A percentile compares a stretch with the other conserved stretches of the same genome.
phyloP scores from a whole-genome alignment of 345 rosid species.

The Linum trigynum region DNA sequence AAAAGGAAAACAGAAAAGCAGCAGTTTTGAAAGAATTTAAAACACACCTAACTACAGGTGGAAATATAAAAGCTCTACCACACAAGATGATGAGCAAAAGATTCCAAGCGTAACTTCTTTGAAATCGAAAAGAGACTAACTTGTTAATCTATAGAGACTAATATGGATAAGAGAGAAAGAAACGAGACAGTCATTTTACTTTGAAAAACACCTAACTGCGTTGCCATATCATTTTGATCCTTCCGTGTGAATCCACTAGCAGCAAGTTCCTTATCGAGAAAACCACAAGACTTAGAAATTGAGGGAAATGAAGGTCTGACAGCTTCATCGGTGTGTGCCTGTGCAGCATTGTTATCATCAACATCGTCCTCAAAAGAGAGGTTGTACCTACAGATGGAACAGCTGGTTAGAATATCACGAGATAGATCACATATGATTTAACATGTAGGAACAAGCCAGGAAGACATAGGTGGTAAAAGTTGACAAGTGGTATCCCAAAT shows the following conservation, averaged over 20 bases:
- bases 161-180: neutral
- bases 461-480: too few species aligned
- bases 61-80: neutral
- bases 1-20: too few species aligned
- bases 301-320: conserved; percentile 62
- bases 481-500: too few species aligned
- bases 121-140: neutral
- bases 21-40: too few species aligned
- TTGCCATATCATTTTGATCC: conserved; percentile 73
- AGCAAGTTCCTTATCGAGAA: conserved; percentile 74
- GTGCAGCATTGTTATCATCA: conserved; percentile 33
- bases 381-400: conserved; percentile 38
- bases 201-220: conserved; percentile 9
- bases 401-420: neutral
- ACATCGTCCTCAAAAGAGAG: conserved; percentile 42
- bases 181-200: neutral
- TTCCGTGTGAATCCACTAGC: conserved; percentile 87
- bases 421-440: neutral
- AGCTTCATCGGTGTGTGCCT: conserved; percentile 37
- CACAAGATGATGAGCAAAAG: neutral
- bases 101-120: neutral
- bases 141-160: neutral
- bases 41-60: neutral
- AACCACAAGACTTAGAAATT: conserved; percentile 55
- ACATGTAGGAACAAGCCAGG: too few species aligned